Percentiles rank a stretch among this genome's conserved stretches.
Evolutionary conservation across 805 yeast species (phyloP).

Genomic region (Metschnikowia lunata): DNA sequence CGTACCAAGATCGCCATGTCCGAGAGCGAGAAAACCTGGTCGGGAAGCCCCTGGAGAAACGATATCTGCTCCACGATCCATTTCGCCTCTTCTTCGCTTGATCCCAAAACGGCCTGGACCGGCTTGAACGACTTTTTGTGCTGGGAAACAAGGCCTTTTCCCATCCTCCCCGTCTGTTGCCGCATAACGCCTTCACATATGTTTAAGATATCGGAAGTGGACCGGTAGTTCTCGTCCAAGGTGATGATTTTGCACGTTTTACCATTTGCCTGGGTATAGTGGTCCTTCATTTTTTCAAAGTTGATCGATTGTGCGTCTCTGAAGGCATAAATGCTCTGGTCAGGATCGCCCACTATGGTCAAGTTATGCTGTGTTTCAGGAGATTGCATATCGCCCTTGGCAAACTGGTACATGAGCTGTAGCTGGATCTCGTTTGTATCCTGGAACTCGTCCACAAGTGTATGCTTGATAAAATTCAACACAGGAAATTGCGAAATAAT

Average conservation of each 20-base stretch:
- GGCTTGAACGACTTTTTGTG: slow-evolving; percentile 42
- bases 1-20: slow-evolving; percentile 75
- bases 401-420: slow-evolving; percentile 52
- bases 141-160: slow-evolving; percentile 47
- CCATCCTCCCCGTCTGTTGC: slow-evolving; percentile 48
- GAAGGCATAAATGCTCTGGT: slow-evolving; percentile 89
- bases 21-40: slow-evolving; percentile 38
- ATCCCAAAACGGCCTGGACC: slow-evolving; percentile 36
- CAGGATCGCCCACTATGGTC: slow-evolving; percentile 94
- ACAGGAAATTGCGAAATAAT: slow-evolving; percentile 47
- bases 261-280: slow-evolving; percentile 24
- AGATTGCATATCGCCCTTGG: slow-evolving; percentile 32
- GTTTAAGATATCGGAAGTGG: slow-evolving; percentile 62
- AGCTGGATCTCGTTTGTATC: slow-evolving; percentile 82
- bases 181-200: slow-evolving; percentile 63
- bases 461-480: slow-evolving; percentile 54
- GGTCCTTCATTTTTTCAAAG: slow-evolving; percentile 50
- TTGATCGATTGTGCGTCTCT: slow-evolving; percentile 73
- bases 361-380: slow-evolving; percentile 44
- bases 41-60: slow-evolving; percentile 43
- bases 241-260: slow-evolving; percentile 29
- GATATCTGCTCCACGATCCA: slow-evolving; percentile 54
- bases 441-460: slow-evolving; percentile 90
- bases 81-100: slow-evolving; percentile 52
- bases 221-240: slow-evolving; percentile 73